Evolutionary conservation across 352 stramenopile species (phyloP), one percentile per base, ranked within the genome.

Genomic region (Phytophthora citrophthora): DNA sequence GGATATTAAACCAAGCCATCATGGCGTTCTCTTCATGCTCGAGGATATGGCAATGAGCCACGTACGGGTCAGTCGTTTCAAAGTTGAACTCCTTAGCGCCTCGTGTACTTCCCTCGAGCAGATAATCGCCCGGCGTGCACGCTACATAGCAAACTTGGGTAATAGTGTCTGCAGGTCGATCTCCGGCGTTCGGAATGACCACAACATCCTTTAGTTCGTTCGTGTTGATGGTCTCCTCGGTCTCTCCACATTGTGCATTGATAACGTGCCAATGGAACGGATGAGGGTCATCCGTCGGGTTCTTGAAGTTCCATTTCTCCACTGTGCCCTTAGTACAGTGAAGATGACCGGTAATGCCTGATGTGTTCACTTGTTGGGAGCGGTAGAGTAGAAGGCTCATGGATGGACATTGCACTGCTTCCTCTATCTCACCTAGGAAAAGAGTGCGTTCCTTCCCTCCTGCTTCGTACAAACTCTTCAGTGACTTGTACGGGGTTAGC

Each of bases 181-280:
- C 65, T 23, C 70, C 74, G 3, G 79, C 83, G 55, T 90, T 93
- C n/a, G 84, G 84, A 31, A 93, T 93, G 10, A 77, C 45, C 4
- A 76, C 76, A 2, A 91, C 81, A 32, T 93, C 83, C 65, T 91
- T 91, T 13, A 93, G 64, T 5, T 53, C 38, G 64, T 93, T 93
- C 40, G 79, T 89, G 54, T 87, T 55, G 18, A 93, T 69, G 0
- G 76, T 72, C 16, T 91, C 79, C n/a, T 89, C 83, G 0, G 61
- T 81, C 3, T 81, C 73, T 39, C 83, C 83, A 29, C 83, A 93
- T 60, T 93, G 83, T 0, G 81, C 83, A 56, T 90, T 91, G 5
- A 93, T 72, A 49, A 93, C 70, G 60, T 93, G 83, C 83, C 83
- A 93, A 38, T 93, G 83, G 79, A 93, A 93, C 31, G 83, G 83